Evolutionary conservation across 192 early-diverging fungal species (phyloP), one percentile per base, ranked within the genome.

Genomic region (Cetraspora pellucida): DNA sequence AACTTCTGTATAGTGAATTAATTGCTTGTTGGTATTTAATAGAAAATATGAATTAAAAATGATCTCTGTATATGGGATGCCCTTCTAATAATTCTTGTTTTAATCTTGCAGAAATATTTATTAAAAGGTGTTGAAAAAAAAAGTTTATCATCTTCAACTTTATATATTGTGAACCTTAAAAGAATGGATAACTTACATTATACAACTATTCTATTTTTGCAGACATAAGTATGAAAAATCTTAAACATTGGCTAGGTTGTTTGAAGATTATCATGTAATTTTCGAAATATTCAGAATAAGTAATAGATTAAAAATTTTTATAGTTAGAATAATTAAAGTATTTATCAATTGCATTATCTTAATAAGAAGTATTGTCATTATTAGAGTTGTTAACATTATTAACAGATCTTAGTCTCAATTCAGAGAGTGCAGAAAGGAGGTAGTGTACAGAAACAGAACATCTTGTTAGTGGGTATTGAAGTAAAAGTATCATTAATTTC

Each of bases 111-210:
- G 55, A 19, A 57, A 57, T 57, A 16, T 57, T 57, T 21, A 57
- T 57, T 57, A 57, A 16, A 5, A 57, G 55, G 19, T 57, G 55
- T 57, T 57, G 55, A 21, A 57, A n/a, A 57, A 57, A 57, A 57
- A 57, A n/a, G 19, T 21, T 57, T 21, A 16, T 21, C 55, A 57
- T 57, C 55, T 57, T 57, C 55, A 5, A 57, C 19, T 57, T 57
- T 57, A 19, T 57, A 57, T 16, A n/a, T 57, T 8, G 55, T 57
- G n/a, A n/a, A n/a, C n/a, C n/a, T n/a, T n/a, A n/a, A n/a, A n/a
- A n/a, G n/a, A n/a, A n/a, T n/a, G n/a, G 19, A 19, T 57, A 21
- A 17, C 19, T 21, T 57, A 16, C 19, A 19, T 57, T 57, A 19
- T 5, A 21, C n/a, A 57, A 57, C 19, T 10, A 57, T 57, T 57